phyloP scores from a whole-genome alignment of 1,139 yeast species.

The Arxiozyma bovina region DNA sequence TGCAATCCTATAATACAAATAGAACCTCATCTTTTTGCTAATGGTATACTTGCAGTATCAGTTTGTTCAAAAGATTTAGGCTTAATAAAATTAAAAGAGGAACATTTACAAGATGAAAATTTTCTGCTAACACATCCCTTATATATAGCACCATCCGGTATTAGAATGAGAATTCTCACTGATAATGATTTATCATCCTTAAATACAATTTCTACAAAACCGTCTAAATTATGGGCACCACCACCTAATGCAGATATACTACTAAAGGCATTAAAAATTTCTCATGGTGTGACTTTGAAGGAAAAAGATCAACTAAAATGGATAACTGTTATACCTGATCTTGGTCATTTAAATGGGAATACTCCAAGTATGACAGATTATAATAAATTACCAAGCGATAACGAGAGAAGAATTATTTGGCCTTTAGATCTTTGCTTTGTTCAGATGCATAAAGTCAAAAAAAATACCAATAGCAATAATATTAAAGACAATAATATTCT shows the following conservation, averaged over 20 bases:
- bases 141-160: slow-evolving; percentile 68
- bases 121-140: slow-evolving; percentile 39
- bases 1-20: slow-evolving; percentile 35
- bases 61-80: slow-evolving; percentile 28
- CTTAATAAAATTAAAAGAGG: slow-evolving; percentile 21
- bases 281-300: slow-evolving; percentile 45
- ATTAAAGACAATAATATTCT: not conserved
- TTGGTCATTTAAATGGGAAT: slow-evolving; percentile 58
- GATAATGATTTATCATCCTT: slow-evolving; percentile 13
- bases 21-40: slow-evolving; percentile 48
- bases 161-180: slow-evolving; percentile 38
- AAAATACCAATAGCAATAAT: not conserved
- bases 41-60: slow-evolving; percentile 43
- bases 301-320: slow-evolving; percentile 35
- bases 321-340: slow-evolving; percentile 60
- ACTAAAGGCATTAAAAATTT: slow-evolving; percentile 40
- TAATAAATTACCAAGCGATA: slow-evolving; percentile 41
- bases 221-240: slow-evolving; percentile 38
- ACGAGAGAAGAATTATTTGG: slow-evolving; percentile 58
- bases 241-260: slow-evolving; percentile 47
- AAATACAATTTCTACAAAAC: not conserved
- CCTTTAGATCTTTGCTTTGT: slow-evolving; percentile 57
- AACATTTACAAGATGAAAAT: slow-evolving; percentile 12
- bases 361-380: slow-evolving; percentile 55
- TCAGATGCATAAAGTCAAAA: slow-evolving; percentile 30